Conservation (phyloP, 2,329 filamentous ascomycete genomes). For the Neonectria sp. region DNA sequence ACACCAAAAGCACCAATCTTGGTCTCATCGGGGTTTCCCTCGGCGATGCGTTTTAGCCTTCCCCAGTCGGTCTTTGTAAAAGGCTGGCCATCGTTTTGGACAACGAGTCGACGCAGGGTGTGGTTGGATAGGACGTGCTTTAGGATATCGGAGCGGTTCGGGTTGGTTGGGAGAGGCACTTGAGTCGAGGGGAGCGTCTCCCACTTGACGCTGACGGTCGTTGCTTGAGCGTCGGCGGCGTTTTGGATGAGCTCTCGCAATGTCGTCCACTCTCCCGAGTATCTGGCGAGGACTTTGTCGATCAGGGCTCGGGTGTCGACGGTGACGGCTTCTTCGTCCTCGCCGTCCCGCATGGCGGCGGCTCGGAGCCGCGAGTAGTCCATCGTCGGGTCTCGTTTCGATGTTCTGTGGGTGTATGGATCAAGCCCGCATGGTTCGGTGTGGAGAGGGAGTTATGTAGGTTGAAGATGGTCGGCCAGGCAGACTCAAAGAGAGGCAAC, state of each 20-base stretch:
- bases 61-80: constrained; percentile 95
- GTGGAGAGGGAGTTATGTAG: constrained; percentile 11
- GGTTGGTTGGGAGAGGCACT: constrained; percentile 77
- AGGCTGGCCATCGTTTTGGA: constrained; percentile 91
- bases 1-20: constrained; percentile 99
- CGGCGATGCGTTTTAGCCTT: constrained; percentile 95
- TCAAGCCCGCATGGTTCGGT: constrained; percentile 38
- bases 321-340: constrained; percentile 96
- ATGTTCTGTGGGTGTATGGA: constrained; percentile 9
- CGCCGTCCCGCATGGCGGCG: constrained; percentile 86
- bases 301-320: constrained; percentile 97
- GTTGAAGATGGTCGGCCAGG: constrained; percentile 11
- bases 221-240: constrained; percentile 95
- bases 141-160: constrained; percentile 78
- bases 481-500: constrained; percentile 10
- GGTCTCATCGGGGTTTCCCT: constrained; percentile 98
- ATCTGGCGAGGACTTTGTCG: constrained; percentile 96
- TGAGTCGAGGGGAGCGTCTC: constrained; percentile 89
- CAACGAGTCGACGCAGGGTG: constrained; percentile 88
- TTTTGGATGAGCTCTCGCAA: constrained; percentile 97
- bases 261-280: constrained; percentile 94
- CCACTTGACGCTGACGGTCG: constrained; percentile 90
- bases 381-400: constrained; percentile 61
- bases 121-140: constrained; percentile 90
- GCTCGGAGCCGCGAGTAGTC: constrained; percentile 85